These are phyloP conservation scores for Blakeslea trispora DNA, from an alignment of 371 early-diverging fungal genomes.

Conservation along the genomic window DNA sequence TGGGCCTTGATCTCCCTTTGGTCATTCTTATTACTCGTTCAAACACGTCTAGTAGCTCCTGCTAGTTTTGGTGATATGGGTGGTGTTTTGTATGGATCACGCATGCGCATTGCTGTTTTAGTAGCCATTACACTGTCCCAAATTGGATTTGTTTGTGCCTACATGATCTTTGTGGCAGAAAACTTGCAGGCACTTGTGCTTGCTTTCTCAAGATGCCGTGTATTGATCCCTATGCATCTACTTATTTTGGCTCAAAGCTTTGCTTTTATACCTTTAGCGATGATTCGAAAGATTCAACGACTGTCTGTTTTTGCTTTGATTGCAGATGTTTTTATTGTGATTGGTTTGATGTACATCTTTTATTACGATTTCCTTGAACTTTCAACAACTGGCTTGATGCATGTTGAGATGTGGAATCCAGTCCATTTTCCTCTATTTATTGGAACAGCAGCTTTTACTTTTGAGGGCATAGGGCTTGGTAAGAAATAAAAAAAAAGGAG, in stretches of 20 bases:
- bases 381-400: constrained; percentile 56
- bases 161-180: constrained; percentile 86
- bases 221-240: constrained; percentile 52
- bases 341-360: constrained; percentile 78
- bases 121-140: constrained; percentile 82
- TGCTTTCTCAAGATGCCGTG: constrained; percentile 62
- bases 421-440: constrained; percentile 77
- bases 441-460: constrained; percentile 90
- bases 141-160: constrained; percentile 86
- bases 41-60: constrained; percentile 59
- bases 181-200: constrained; percentile 73
- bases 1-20: constrained; percentile 62
- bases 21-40: constrained; percentile 65
- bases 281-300: constrained; percentile 82
- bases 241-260: constrained; percentile 74
- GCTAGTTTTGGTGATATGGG: constrained; percentile 74
- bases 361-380: constrained; percentile 68
- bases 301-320: constrained; percentile 79
- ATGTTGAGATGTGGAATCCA: constrained; percentile 67
- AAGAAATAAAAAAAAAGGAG: too few relatives aligned
- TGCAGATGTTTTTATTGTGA: constrained; percentile 83
- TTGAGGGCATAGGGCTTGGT: constrained; percentile 88
- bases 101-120: constrained; percentile 72
- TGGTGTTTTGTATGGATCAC: constrained; percentile 71
- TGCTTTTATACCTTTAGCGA: constrained; percentile 78